phyloP scores from a whole-genome alignment of 1,139 yeast genomes.

The Debaryomycetaceae sp. region DNA sequence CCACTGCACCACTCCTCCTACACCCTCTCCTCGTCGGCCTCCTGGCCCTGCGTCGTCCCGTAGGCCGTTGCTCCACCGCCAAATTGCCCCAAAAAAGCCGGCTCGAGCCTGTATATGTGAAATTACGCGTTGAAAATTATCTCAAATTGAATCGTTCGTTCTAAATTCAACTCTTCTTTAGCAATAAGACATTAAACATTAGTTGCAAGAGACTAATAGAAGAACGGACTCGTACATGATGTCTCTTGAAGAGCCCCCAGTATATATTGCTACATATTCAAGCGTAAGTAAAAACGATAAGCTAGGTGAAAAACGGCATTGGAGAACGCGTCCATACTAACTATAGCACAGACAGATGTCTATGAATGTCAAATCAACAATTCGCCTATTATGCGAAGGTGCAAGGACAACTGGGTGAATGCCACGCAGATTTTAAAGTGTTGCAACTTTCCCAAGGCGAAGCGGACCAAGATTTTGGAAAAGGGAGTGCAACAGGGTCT shows the following conservation, averaged over 20 bases:
- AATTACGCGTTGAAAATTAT: slow-evolving; percentile 3
- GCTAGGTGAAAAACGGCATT: slow-evolving; percentile 1
- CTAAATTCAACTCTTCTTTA: background rate
- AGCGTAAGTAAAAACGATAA: slow-evolving; percentile 17
- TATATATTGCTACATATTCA: slow-evolving; percentile 26
- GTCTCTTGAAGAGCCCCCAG: slow-evolving; percentile 18
- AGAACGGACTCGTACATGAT: slow-evolving; percentile 1
- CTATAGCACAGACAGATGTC: slow-evolving; percentile 51
- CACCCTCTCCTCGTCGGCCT: too few species aligned
- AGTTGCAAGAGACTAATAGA: background rate
- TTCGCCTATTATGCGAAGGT: slow-evolving; percentile 90
- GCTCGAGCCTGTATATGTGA: slow-evolving; percentile 1
- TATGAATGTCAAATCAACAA: slow-evolving; percentile 79
- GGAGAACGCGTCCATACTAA: slow-evolving; percentile 12
- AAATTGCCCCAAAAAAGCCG: slow-evolving; percentile 3
- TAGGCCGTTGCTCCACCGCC: background rate
- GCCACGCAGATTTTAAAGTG: slow-evolving; percentile 97
- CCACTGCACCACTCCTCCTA: too few species aligned
- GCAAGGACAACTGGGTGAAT: slow-evolving; percentile 90
- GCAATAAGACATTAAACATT: background rate
- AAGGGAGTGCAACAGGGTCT: slow-evolving; percentile 83
- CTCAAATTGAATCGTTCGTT: slow-evolving; percentile 1
- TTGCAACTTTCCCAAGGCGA: slow-evolving; percentile 93
- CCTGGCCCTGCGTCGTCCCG: too few species aligned
- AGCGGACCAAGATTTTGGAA: slow-evolving; percentile 86